A percentile compares a stretch with the other conserved stretches of the same genome.
These are phyloP conservation scores for Brassica rapa DNA, from an alignment of 345 rosid species.

Conservation along the genomic window DNA sequence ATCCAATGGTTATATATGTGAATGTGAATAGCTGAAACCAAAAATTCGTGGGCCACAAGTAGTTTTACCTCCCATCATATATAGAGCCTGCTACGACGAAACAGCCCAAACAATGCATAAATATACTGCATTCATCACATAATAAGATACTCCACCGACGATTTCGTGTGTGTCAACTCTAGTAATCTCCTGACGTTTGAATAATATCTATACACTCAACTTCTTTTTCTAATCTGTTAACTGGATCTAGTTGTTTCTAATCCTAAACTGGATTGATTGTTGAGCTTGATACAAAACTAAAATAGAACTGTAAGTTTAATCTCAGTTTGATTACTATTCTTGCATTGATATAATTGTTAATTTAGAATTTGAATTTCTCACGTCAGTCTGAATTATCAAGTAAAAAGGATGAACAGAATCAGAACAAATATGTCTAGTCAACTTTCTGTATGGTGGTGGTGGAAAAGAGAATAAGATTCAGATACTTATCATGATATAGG, in stretches of 20 bases:
- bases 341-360: neutral
- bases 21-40: neutral
- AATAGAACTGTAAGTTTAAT: neutral
- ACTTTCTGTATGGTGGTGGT: neutral
- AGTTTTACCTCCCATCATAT: too few species aligned
- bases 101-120: too few species aligned
- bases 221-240: neutral
- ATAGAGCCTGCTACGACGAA: too few species aligned
- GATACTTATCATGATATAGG: neutral
- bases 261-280: neutral
- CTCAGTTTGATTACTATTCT: neutral
- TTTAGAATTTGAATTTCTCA: neutral
- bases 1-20: neutral
- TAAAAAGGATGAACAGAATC: neutral
- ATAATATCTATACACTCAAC: neutral
- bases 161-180: too few species aligned
- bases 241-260: neutral
- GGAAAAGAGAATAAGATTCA: conserved; percentile 1
- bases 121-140: too few species aligned
- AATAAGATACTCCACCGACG: too few species aligned
- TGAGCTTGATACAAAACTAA: neutral
- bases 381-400: neutral
- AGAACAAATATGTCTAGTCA: neutral
- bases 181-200: too few species aligned
- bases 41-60: too few species aligned